Base-by-base conservation (phyloP, 352 stramenopile species). In the Elongisporangium prolatum region DNA sequence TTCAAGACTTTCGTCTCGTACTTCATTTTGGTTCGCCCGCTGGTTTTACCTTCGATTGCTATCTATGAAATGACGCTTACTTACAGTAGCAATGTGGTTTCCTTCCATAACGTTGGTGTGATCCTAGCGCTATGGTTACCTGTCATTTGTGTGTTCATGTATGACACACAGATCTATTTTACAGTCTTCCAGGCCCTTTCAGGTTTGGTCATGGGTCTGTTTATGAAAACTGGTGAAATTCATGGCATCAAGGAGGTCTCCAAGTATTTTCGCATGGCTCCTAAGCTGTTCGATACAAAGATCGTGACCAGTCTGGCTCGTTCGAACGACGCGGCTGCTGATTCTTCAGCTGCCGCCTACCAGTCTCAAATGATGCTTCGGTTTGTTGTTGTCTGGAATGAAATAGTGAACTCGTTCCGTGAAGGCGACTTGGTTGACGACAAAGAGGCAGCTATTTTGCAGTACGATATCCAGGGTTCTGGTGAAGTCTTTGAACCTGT, bases 141-240 rank as follows among this genome's bases (percentile, higher is more conserved):
- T 0, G 75, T 87, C 17, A 68, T 88, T 20, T 88, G 88, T 52
- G 82, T 90, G 48, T 90, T 88, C 62, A 88, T 84, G 61, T 90
- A 90, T 64, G 80, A 90, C 57, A 88, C 80, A 17, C 80, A 90
- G 56, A 90, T 90, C 52, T 90, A 88, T 63, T 90, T 90, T 53
- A 88, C 80, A 1, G 64, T 84, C 13, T 87, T 90, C 61, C 80
- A 90, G 53, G 77, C 77, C 40, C 54, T 78, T 4, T 67, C 84
- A 38, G 80, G 80, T 59, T 69, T 59, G 2, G 60, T 80, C 7
- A 65, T 85, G 57, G 80, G 80, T 60, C 57, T 85, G 0, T 61
- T 79, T 22, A 90, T 88, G 80, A 86, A 88, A 57, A 90, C 78
- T 0, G 80, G 80, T 51, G 80, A 90, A 53, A 84, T 86, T 18